Base-by-base conservation (phyloP, 2,329 filamentous ascomycete species). In the Amesomyces nigricolor region DNA sequence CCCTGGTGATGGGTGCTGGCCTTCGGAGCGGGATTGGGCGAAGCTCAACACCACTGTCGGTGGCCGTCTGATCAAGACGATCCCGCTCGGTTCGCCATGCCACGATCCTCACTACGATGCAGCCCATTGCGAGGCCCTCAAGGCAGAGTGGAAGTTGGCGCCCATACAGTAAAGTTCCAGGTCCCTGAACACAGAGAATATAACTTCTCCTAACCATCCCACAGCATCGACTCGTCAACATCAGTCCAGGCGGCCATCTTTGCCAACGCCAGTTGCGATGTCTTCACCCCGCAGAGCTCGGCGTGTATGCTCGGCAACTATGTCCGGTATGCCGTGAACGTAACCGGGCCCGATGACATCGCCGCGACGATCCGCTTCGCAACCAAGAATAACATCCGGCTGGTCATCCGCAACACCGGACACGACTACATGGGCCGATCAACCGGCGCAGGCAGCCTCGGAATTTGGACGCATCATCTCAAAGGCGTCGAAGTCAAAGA, bases 1-100 rank as follows among this genome's bases (percentile, higher is more conserved):
- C 51, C 78, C 78, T 0, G 72, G 72, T 13, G 76, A 80, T 46
- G 13, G 59, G 2, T 76, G 74, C 64, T 82, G 79, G 79, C 78
- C 79, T 0, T 67, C 68, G 1, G 29, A 51, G 2, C 37, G 59
- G 11, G 62, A 64, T 13, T 82, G 78, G 78, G 57, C 63, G 9
- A 51, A 58, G 2, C 71, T 82, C 56, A 81, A 82, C 62, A 42
- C 62, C 13, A 74, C 76, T 2, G 65, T 81, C 13, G 66, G 66
- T 7, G 79, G 79, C 2, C 68, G 67, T 14, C 67, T 81, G 38
- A 69, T 82, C n/a, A 70, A 71, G 1, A 79, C 75, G 0, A 65
- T 75, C 0, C 78, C 79, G 3, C 64, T 80, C 14, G 79, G 71
- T 5, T 26, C 49, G 22, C 45, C 49, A 1, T 64, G 63, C 54